Base-by-base conservation (phyloP, 1,139 yeast species). In the Candida mesenterica region DNA sequence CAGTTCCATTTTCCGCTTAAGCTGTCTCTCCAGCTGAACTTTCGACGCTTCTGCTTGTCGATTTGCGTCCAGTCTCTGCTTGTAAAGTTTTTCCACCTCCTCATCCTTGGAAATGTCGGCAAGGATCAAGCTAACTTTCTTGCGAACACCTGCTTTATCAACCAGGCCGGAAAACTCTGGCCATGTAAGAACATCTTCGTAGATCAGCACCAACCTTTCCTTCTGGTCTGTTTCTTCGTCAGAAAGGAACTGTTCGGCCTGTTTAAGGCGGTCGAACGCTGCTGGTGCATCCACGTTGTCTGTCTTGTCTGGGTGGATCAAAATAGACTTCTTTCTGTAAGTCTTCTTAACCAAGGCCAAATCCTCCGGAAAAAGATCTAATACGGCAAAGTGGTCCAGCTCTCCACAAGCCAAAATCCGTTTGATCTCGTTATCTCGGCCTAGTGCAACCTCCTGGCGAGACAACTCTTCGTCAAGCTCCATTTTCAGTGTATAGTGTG, bases 281-380 rank as follows among this genome's bases (percentile, higher is more conserved):
- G 61, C 69, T 0, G 85, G 77, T 0, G 88, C 87, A 14, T 65
- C 59, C 0, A 65, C 58, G 45, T 82, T 75, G 31, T 61, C 55
- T 2, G 77, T 68, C 47, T 80, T 81, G 51, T 82, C 90, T 0
- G 90, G 90, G 52, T 82, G 90, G 25, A 82, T 77, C 41, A 79
- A 55, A 28, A 81, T 58, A 6, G 87, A 78, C 53, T 78, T 80
- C 54, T 69, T 72, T 24, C 88, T 57, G 50, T 72, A 82, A 28
- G 62, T 50, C 41, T 66, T 72, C 42, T 69, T 73, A 36, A 79
- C 68, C 69, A 48, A 45, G 20, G 25, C 30, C 12, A 39, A 38
- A 15, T 48, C 38, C 12, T 40, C 37, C 0, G 84, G 83, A 37
- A 68, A 72, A 2, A 80, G 58, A 31, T 74, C 79, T 18, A 82